Evolutionary conservation across 345 rosid species (phyloP), one percentile per base, ranked within the genome.

Genomic region (Euphorbia pulcherrima): DNA sequence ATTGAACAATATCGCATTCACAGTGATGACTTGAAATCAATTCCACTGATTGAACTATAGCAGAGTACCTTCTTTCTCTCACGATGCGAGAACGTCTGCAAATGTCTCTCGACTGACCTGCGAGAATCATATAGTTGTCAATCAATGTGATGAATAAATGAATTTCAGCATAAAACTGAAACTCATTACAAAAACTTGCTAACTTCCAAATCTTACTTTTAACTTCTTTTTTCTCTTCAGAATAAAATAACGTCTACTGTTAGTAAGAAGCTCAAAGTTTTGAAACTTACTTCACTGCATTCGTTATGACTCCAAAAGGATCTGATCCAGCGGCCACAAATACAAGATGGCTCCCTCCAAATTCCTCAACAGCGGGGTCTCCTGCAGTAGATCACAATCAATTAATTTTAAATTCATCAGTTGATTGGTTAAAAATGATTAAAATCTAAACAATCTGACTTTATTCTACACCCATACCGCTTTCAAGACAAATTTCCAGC

Each of bases 401-500:
- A 53, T 53, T 53, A 7, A 44, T 7, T 12, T 14, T 11, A 1
- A 44, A 57, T 3, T 21, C 60, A 37, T 65, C 9, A 69, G 41
- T 61, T 61, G 65, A n/a, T 2, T 1, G 26, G 26, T 23, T 4
- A 27, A 21, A 37, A 39, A 57, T 28, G 16, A 57, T 40, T n/a
- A 33, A 30, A 52, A n/a, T n/a, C n/a, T n/a, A n/a, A 27, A 44
- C 50, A 40, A 59, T 24, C 5, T 1, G 50, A 46, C 23, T 16
- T 1, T 27, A 18, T 29, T 3, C 27, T 57, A 21, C 23, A 12
- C 52, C 14, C 46, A 16, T 74, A 85, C 92, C 92, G 61, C 92
- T 87, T 77, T 87, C 92, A 57, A 87, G 70, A 68, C 86, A 85
- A 52, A 87, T 82, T 76, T 87, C 92, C 75, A 87, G 28, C 80